Evolutionary conservation across 2,329 filamentous ascomycete genomes (phyloP).

Genomic region (Trematosphaeria pertusa): DNA sequence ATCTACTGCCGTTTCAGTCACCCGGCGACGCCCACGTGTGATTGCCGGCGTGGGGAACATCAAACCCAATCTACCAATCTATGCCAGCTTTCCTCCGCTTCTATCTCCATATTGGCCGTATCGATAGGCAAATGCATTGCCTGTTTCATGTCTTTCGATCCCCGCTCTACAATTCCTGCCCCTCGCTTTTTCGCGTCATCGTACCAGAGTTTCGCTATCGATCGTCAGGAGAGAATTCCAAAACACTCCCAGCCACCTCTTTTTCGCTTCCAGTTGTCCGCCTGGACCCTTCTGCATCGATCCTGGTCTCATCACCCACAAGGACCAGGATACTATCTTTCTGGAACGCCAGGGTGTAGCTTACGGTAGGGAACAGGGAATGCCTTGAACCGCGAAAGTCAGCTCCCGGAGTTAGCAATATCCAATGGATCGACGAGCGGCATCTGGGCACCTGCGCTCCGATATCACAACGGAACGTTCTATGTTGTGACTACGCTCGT

Average conservation of each 20-base stretch:
- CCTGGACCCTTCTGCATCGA: slow-evolving; percentile 5
- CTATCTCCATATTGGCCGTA: slow-evolving; percentile 7
- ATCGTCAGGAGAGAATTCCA: slow-evolving; percentile 15
- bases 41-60: slow-evolving; percentile 7
- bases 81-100: not conserved
- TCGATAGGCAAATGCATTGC: not conserved
- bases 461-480: slow-evolving; percentile 50
- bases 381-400: slow-evolving; percentile 44
- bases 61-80: slow-evolving; percentile 8
- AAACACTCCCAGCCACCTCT: slow-evolving; percentile 5
- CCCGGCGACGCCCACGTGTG: slow-evolving; percentile 5
- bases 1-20: not conserved
- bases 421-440: slow-evolving; percentile 47
- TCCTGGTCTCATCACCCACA: not conserved
- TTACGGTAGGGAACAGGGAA: slow-evolving; percentile 26
- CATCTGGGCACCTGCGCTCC: slow-evolving; percentile 51
- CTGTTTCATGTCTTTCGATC: slow-evolving; percentile 3
- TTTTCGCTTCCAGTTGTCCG: slow-evolving; percentile 17
- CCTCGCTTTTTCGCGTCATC: slow-evolving; percentile 2
- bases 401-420: slow-evolving; percentile 47
- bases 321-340: slow-evolving; percentile 1
- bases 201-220: slow-evolving; percentile 8
- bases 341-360: not conserved
- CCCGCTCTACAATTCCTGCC: slow-evolving; percentile 1
- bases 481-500: slow-evolving; percentile 50